Percentiles rank a stretch among this genome's conserved stretches.
phyloP scores from a whole-genome alignment of 495 filamentous ascomycete species.

The Chaetomium cochliodes region DNA sequence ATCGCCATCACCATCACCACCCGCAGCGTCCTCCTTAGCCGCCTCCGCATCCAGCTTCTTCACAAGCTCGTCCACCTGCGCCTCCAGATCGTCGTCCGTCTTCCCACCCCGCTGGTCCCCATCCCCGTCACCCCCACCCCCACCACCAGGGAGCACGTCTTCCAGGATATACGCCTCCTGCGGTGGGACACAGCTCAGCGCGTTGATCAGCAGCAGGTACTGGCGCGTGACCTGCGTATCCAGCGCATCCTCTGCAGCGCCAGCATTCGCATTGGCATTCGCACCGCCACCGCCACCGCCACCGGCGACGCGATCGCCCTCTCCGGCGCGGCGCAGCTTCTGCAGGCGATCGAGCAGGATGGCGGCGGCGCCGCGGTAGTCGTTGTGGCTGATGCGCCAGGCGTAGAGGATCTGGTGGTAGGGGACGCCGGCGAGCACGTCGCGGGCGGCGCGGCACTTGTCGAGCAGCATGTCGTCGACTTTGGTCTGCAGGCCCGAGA shows the following conservation, averaged over 20 bases:
- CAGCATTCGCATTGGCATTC: constrained; percentile 31
- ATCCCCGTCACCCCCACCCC: constrained; percentile 41
- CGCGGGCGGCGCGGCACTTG: constrained; percentile 57
- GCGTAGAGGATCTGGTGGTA: constrained; percentile 85
- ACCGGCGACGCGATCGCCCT: constrained; percentile 48
- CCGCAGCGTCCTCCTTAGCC: background rate
- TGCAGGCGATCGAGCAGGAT: constrained; percentile 63
- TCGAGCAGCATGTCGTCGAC: constrained; percentile 76
- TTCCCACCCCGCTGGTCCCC: background rate
- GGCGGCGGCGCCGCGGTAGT: constrained; percentile 85
- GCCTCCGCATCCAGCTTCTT: constrained; percentile 24
- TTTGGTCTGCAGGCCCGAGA: constrained; percentile 68
- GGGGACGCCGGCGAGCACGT: constrained; percentile 57
- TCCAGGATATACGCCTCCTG: constrained; percentile 71
- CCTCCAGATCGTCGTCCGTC: constrained; percentile 29
- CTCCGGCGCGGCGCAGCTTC: constrained; percentile 49
- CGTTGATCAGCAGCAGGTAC: constrained; percentile 84
- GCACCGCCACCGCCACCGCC: constrained; percentile 48
- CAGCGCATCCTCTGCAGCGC: constrained; percentile 51
- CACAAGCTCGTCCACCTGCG: constrained; percentile 30
- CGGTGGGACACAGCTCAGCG: constrained; percentile 75
- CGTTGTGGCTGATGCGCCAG: constrained; percentile 76
- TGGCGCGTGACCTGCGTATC: constrained; percentile 61
- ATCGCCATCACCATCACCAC: background rate
- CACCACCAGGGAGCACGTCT: constrained; percentile 36